Conservation (phyloP, 331 rosid genomes). For the Acacia concinna region DNA sequence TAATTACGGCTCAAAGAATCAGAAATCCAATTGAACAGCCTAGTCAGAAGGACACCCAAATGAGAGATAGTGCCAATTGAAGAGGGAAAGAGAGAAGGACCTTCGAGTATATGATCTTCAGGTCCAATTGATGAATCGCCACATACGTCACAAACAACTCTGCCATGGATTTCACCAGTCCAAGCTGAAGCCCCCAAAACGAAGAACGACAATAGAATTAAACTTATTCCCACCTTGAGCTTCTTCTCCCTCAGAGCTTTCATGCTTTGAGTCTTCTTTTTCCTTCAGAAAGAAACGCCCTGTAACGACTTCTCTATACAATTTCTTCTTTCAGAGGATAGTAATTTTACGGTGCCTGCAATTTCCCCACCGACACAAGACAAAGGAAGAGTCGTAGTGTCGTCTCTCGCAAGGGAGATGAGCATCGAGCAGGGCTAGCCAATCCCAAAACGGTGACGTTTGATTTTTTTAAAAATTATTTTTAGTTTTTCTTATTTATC, state of each 20-base stretch:
- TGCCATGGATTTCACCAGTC: conserved; percentile 96
- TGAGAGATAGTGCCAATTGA: not conserved
- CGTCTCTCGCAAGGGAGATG: too few species aligned
- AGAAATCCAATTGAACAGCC: conserved; percentile 25
- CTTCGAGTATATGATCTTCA: conserved; percentile 86
- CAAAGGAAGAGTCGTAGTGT: not conserved
- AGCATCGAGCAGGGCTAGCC: too few species aligned
- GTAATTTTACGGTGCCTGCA: not conserved
- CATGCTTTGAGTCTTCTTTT: conserved; percentile 37
- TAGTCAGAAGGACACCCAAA: not conserved
- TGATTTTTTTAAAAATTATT: too few species aligned
- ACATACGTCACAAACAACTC: conserved; percentile 88
- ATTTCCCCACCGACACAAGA: conserved; percentile 31
- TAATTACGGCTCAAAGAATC: not conserved
- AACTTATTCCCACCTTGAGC: conserved; percentile 30
- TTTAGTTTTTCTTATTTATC: too few species aligned
- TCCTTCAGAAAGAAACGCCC: not conserved
- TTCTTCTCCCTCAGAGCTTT: conserved; percentile 37
- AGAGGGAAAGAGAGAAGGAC: conserved; percentile 35
- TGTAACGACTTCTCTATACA: not conserved
- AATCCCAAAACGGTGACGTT: too few species aligned
- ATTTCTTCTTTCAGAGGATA: not conserved
- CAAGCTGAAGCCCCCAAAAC: conserved; percentile 53
- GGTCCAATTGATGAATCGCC: conserved; percentile 89
- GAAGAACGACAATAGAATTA: conserved; percentile 36